Evolutionary conservation across 768 basidiomycete genomes (phyloP).

Genomic region (Trametes villosa): DNA sequence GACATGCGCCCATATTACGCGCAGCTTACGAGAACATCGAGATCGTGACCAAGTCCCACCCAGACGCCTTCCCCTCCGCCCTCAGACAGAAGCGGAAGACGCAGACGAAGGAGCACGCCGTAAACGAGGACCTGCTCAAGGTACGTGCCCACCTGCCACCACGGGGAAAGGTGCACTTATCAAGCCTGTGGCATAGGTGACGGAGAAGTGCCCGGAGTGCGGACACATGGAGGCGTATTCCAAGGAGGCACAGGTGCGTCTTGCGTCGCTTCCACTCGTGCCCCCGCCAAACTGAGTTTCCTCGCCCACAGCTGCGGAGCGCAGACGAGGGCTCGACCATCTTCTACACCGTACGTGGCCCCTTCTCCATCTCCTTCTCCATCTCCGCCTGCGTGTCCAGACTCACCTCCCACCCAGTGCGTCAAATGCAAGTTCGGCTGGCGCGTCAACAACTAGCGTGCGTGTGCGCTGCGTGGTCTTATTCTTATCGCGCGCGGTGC

Average conservation of each 20-base stretch:
- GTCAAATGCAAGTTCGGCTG: constrained; percentile 77
- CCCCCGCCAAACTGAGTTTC: background rate
- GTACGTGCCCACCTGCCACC: constrained; percentile 37
- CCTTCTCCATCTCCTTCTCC: background rate
- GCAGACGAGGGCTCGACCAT: constrained; percentile 96
- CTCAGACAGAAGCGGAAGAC: constrained; percentile 89
- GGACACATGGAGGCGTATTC: constrained; percentile 86
- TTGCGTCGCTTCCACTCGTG: background rate
- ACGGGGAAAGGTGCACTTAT: too few relatives aligned
- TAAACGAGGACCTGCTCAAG: constrained; percentile 66
- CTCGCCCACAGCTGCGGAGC: constrained; percentile 64
- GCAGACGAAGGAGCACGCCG: constrained; percentile 78
- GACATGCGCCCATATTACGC: background rate
- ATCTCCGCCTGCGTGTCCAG: background rate
- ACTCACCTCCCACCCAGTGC: constrained; percentile 52
- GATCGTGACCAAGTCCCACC: constrained; percentile 88
- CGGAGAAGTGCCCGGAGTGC: constrained; percentile 89
- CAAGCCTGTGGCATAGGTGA: constrained; percentile 55
- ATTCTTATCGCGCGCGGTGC: background rate
- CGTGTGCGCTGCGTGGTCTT: background rate
- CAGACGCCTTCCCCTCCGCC: constrained; percentile 92
- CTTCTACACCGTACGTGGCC: constrained; percentile 80
- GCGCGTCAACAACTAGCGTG: constrained; percentile 72
- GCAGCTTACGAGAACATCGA: constrained; percentile 91
- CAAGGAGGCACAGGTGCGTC: constrained; percentile 81